Base-by-base conservation (phyloP, 2,329 filamentous ascomycete genomes). In the Dendryphion nanum region DNA sequence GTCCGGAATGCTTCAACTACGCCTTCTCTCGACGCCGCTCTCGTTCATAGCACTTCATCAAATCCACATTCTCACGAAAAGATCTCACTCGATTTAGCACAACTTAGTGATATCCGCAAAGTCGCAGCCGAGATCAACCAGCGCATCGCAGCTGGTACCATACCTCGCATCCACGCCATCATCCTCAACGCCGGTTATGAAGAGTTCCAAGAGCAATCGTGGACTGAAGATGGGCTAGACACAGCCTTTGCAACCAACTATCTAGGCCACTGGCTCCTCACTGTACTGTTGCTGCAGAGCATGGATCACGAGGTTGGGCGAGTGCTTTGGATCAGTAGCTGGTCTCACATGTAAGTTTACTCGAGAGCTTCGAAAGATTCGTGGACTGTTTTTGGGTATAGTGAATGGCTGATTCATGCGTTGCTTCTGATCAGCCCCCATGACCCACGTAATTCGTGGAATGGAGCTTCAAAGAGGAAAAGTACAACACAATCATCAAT, bases 181-280 rank as follows among this genome's bases (percentile, higher is more conserved):
- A 28, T 51, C 19, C 47, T 52, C 6, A 54, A 51, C 40, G 52
- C 52, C 4, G 52, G 44, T 2, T 42, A 41, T 29, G 33, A 49
- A 33, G 45, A 48, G 6, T 42, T 47, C 23, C 34, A 24, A 18
- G 43, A 40, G 3, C 57, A 61, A 30, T 48, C 45, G 7, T 60
- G 56, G 33, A 62, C 57, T 8, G 41, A 51, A 2, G 61, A 67
- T 32, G 61, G 61, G 6, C 60, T 59, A 26, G 63, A 66, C 28
- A 54, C 51, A 40, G 53, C 54, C 4, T 67, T 65, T 34, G 48
- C 53, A 32, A 42, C 45, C 18, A 63, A 57, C 40, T 66, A 63
- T 41, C 53, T 67, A 5, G 48, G 50, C 1, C 58, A 64, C 30
- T 66, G 57, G 42, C 54, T 66, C 18, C 42, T 67, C 14, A 55